Evolutionary conservation across 2,329 filamentous ascomycete genomes (phyloP).

Genomic region (Diplodia corticola): DNA sequence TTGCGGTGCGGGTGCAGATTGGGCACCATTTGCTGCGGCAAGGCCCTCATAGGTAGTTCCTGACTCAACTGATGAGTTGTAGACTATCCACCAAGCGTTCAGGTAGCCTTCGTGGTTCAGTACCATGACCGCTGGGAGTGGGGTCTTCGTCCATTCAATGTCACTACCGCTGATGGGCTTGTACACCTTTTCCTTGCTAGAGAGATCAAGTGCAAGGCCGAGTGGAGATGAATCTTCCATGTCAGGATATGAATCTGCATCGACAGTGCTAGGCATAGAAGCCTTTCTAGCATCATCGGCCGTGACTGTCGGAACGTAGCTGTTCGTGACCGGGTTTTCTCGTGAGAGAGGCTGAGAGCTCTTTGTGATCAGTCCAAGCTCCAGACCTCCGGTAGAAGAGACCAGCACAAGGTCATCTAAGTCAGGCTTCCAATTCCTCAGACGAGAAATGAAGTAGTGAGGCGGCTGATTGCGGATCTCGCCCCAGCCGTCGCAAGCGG

Average conservation of each 20-base stretch:
- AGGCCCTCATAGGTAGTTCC: constrained; percentile 74
- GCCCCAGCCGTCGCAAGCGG: constrained; percentile 40
- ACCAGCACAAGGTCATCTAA: constrained; percentile 81
- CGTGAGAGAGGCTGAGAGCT: constrained; percentile 67
- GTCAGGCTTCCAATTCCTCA: constrained; percentile 78
- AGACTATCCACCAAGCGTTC: constrained; percentile 87
- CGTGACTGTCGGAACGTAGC: constrained; percentile 75
- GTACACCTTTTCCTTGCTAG: constrained; percentile 73
- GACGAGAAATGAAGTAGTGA: constrained; percentile 74
- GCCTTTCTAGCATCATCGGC: constrained; percentile 66
- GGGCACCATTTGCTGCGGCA: constrained; percentile 48
- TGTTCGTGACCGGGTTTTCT: constrained; percentile 62
- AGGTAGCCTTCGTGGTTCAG: constrained; percentile 88
- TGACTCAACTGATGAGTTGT: constrained; percentile 78
- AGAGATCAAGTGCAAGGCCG: constrained; percentile 81
- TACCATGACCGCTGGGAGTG: constrained; percentile 79
- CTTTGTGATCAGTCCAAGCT: constrained; percentile 76
- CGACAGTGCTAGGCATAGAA: constrained; percentile 36
- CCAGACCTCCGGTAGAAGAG: constrained; percentile 75
- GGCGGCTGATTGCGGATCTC: constrained; percentile 62
- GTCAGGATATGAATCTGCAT: constrained; percentile 44
- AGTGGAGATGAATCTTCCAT: constrained; percentile 74
- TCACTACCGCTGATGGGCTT: constrained; percentile 71
- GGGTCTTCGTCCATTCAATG: constrained; percentile 74
- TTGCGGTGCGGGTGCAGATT: constrained; percentile 24